These are phyloP conservation scores for Alnus glutinosa DNA, from an alignment of 306 rosid genomes.

Conservation along the genomic window DNA sequence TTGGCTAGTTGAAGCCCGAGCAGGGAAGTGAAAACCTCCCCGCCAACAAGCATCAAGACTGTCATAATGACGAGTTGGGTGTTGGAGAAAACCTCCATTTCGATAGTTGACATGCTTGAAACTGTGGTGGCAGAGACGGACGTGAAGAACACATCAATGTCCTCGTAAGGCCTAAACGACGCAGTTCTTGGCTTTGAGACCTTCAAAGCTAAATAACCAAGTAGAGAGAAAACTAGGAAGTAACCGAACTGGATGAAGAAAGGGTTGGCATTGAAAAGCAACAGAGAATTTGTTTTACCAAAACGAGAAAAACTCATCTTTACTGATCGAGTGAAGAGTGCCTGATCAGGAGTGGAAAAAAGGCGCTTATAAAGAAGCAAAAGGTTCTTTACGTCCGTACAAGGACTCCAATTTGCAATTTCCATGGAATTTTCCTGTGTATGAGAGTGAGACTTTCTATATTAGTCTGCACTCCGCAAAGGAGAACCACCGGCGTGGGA, in stretches of 20 bases:
- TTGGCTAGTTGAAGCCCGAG: conserved; percentile 35
- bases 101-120: conserved; percentile 69
- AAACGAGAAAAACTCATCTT: no score
- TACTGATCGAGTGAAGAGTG: no score
- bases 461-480: no score
- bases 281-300: not conserved
- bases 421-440: no score
- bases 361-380: no score
- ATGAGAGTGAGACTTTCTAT: no score
- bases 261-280: conserved; percentile 4
- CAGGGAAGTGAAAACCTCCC: conserved; percentile 67
- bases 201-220: conserved; percentile 58
- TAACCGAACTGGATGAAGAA: conserved; percentile 39
- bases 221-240: conserved; percentile 38
- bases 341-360: no score
- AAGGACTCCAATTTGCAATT: no score
- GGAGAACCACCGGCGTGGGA: no score
- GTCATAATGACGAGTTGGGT: conserved; percentile 51
- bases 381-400: no score
- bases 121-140: conserved; percentile 71
- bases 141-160: conserved; percentile 60
- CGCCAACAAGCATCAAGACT: conserved; percentile 60
- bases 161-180: conserved; percentile 6
- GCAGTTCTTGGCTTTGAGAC: conserved; percentile 35
- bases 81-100: conserved; percentile 65